Conservation (phyloP, 345 rosid species). For the Eucalyptus pauciflora region DNA sequence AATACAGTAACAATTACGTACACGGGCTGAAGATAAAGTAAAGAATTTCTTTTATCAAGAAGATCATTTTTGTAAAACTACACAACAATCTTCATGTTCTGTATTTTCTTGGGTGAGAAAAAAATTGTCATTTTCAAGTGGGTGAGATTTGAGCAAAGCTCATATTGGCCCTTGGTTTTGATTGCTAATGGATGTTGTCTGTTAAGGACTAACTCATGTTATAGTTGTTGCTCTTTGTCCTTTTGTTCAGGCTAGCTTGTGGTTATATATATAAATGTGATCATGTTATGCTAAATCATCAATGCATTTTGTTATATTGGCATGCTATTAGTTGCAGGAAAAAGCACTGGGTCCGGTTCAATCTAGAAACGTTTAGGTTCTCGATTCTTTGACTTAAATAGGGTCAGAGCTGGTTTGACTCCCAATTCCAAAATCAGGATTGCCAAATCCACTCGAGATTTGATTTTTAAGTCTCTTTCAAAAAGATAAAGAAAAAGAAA, state of each 20-base stretch:
- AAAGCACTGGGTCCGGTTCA: neutral
- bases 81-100: neutral
- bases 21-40: neutral
- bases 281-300: neutral
- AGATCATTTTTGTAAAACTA: neutral
- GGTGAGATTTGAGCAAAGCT: neutral
- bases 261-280: neutral
- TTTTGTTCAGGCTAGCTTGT: neutral
- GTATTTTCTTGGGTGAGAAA: neutral
- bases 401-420: accelerated
- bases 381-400: too few species aligned
- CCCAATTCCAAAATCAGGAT: neutral
- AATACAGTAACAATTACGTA: neutral
- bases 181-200: neutral
- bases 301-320: neutral
- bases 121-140: neutral
- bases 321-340: neutral
- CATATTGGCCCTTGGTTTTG: neutral
- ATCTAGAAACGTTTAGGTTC: neutral
- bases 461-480: neutral
- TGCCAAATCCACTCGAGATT: too few species aligned
- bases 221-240: neutral
- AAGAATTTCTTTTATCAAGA: neutral
- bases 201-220: neutral
- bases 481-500: neutral